These are phyloP conservation scores for Ramalina peruviana DNA, from an alignment of 495 filamentous ascomycete species.

Conservation along the genomic window DNA sequence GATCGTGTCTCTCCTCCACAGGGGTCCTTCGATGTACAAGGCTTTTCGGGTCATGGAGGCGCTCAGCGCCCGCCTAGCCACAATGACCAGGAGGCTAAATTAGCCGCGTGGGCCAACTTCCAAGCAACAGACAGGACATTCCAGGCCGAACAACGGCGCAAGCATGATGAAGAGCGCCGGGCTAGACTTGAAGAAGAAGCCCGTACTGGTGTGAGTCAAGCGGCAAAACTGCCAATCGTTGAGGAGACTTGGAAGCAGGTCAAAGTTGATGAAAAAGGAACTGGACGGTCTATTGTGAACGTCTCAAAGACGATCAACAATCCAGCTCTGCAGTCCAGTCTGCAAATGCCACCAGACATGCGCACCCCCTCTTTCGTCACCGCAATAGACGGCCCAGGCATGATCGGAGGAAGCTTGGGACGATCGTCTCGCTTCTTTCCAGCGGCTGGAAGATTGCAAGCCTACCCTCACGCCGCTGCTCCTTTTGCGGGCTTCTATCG, in stretches of 20 bases:
- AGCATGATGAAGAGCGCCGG: constrained; percentile 25
- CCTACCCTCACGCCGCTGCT: constrained; percentile 6
- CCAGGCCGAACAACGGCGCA: constrained; percentile 29
- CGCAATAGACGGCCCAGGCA: constrained; percentile 1
- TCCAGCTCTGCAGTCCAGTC: constrained; percentile 20
- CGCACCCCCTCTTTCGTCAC: constrained; percentile 6
- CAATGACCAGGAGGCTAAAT: neutral
- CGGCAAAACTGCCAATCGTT: constrained; percentile 32
- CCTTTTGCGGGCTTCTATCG: constrained; percentile 13
- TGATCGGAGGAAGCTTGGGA: constrained; percentile 19
- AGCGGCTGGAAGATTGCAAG: constrained; percentile 20
- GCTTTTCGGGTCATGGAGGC: too few relatives aligned
- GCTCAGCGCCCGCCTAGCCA: neutral
- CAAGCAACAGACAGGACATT: constrained; percentile 19
- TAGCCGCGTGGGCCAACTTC: constrained; percentile 38
- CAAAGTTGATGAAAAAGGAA: constrained; percentile 31
- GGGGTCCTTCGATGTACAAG: too few relatives aligned
- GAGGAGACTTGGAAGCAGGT: constrained; percentile 53
- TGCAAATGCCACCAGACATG: constrained; percentile 12
- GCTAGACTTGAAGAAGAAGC: constrained; percentile 25
- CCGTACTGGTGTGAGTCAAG: constrained; percentile 12
- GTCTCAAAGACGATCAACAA: constrained; percentile 22
- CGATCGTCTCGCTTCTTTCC: constrained; percentile 66
- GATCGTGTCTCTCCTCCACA: neutral
- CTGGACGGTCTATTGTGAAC: constrained; percentile 26